A percentile compares a stretch with the other conserved stretches of the same genome.
Conservation (phyloP, 345 rosid genomes). For the Populus euphratica region DNA sequence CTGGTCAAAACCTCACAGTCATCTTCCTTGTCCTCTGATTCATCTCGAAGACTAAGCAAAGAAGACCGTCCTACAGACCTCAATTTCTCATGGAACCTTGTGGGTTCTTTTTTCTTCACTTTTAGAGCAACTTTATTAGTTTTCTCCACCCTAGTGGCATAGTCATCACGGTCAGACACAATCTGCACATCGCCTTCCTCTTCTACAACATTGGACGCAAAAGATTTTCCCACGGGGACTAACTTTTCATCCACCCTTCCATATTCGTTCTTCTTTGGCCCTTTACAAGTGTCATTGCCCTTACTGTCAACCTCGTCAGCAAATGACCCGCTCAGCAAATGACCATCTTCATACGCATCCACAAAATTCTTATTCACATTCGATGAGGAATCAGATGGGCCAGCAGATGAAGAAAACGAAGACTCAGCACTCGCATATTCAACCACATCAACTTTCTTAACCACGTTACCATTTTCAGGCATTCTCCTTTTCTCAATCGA, state of each 20-base stretch:
- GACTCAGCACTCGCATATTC: constrained; percentile 47
- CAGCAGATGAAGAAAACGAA: constrained; percentile 40
- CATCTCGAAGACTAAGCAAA: constrained; percentile 32
- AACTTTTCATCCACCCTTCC: constrained; percentile 17
- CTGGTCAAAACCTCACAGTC: constrained; percentile 40
- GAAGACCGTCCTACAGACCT: constrained; percentile 39
- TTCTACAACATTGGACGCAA: constrained; percentile 33
- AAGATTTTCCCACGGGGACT: constrained; percentile 24
- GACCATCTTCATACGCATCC: constrained; percentile 19
- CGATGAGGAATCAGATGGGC: constrained; percentile 24
- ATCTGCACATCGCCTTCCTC: constrained; percentile 5
- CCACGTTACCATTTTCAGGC: constrained; percentile 28
- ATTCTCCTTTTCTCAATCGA: constrained; percentile 59
- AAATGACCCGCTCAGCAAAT: constrained; percentile 9
- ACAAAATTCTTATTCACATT: constrained; percentile 12
- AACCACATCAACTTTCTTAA: constrained; percentile 16
- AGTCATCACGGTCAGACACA: constrained; percentile 11
- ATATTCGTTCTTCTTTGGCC: constrained; percentile 15
- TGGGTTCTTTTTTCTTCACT: constrained; percentile 31
- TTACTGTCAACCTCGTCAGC: constrained; percentile 19
- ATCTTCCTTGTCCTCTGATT: constrained; percentile 32
- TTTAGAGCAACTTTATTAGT: constrained; percentile 21
- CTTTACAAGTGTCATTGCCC: constrained; percentile 6
- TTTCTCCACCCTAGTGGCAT: constrained; percentile 24
- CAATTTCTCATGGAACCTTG: constrained; percentile 33